Base-by-base conservation (phyloP, 2,329 filamentous ascomycete genomes). In the Blastomyces emzantsi region DNA sequence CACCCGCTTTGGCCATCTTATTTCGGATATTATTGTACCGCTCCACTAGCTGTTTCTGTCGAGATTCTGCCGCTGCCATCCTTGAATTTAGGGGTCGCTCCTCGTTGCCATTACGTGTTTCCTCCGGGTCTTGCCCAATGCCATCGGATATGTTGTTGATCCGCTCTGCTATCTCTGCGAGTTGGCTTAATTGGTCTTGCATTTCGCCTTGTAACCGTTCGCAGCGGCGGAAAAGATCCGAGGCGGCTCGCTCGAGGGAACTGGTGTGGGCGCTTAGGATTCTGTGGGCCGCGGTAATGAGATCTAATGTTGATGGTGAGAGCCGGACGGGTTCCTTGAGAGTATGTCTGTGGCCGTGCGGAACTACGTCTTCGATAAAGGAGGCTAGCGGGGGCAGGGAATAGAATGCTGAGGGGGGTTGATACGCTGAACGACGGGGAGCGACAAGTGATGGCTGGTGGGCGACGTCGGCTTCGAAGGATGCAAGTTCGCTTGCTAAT, bases 201-300 rank as follows among this genome's bases (percentile, higher is more conserved):
- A 82, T 76, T 67, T 82, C 80, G 17, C 76, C 75, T 64, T 75
- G 74, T 54, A 82, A 67, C 22, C 79, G 72, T 62, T 82, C 79
- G 65, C 80, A 81, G n/a, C 80, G 77, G 45, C 79, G 77, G 71
- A 82, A 82, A n/a, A 82, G 72, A 66, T 81, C 80, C 2, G 80
- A 79, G 13, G 79, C 80, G 11, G 80, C 80, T 63, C 74, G 71
- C 62, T 80, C 78, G 6, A 82, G 71, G 15, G 74, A 70, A 62
- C 77, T 74, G 5, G 80, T 81, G 67, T 82, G 77, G 30, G 73
- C 69, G 41, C 78, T 78, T 25, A 82, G 68, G 4, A 79, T 75
- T 47, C 79, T 74, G 65, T 82, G 80, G 2, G 80, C 77, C 45
- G 74, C 73, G 7, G 79, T 76, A 63, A 82, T 77, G 15, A 80